phyloP scores from a whole-genome alignment of 176 grass and related monocot genomes.

The Paspalum vaginatum region DNA sequence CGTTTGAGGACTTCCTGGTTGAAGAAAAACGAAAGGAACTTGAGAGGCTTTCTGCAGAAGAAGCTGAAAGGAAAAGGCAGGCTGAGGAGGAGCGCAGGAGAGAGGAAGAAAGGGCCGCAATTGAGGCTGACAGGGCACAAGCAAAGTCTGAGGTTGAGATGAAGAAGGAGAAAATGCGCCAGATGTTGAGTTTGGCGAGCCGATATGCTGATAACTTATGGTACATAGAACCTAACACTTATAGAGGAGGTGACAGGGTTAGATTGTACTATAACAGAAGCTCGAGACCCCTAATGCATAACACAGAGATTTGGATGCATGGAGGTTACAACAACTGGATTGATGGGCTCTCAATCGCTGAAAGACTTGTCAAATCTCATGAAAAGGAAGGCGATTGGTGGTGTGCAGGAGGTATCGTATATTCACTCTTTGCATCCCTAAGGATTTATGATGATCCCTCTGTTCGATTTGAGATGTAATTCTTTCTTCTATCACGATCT shows the following conservation, averaged over 20 bases:
- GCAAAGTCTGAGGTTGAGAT: conserved; percentile 69
- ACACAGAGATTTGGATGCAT: conserved; percentile 87
- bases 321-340: conserved; percentile 88
- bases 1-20: conserved; percentile 81
- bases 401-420: conserved; percentile 66
- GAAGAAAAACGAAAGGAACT: conserved; percentile 79
- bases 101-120: conserved; percentile 69
- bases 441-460: conserved; percentile 7
- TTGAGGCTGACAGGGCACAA: conserved; percentile 65
- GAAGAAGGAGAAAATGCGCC: conserved; percentile 52
- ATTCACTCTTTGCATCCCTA: conserved; percentile 23
- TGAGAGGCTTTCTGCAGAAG: conserved; percentile 70
- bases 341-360: conserved; percentile 69
- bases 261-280: conserved; percentile 87
- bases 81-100: conserved; percentile 58
- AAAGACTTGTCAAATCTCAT: conserved; percentile 58
- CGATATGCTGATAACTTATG: conserved; percentile 59
- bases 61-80: conserved; percentile 82
- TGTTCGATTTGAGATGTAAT: neutral
- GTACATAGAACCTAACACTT: conserved; percentile 73
- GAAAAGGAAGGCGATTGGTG: conserved; percentile 90
- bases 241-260: conserved; percentile 71
- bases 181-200: conserved; percentile 51
- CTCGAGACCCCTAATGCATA: conserved; percentile 66
- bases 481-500: neutral